Base-by-base conservation (phyloP, 2,329 filamentous ascomycete genomes). In the Aureobasidium sp. region DNA sequence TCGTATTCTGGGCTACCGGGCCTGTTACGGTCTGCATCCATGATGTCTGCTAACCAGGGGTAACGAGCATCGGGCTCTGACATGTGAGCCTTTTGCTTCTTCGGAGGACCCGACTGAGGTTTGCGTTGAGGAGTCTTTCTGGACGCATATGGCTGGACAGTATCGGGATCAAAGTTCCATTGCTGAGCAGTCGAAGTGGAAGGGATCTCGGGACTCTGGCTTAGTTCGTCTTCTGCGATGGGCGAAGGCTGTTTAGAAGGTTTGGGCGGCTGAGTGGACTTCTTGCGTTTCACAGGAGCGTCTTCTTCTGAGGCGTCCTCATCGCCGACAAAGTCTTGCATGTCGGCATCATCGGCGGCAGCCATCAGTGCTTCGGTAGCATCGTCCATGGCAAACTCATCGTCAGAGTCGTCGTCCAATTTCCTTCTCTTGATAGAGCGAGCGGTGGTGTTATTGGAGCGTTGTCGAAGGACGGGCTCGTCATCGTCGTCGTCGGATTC, bases 51-150 rank as follows among this genome's bases (percentile, higher is more conserved):
- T 60, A 99, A 82, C 94, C 94, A 99, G 13, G 89, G 76, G 70
- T 99, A 95, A 64, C 94, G 83, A 61, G 93, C 82, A 65, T 95
- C 90, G 1, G 92, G 91, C 49, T 96, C 91, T 41, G 84, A 88
- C 34, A 85, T 85, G 70, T 92, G 85, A 3, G 90, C 90, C 71
- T 94, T 96, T 66, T 74, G 71, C 68, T 80, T 80, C 58, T 70
- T 70, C 42, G 69, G 66, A 29, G 62, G 66, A 7, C 66, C 66
- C 37, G 63, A 57, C 44, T 68, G 63, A 47, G 36, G 62, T 21
- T 57, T 74, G 74, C 67, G 65, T 74, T 36, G 62, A 73, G 68
- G 48, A 70, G 64, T 51, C 67, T 47, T 44, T 16, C 48, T 51
- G 25, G 29, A 16, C 3, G 44, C 36, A 13, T 37, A 47, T 48